Conservation (phyloP, 441 rosid genomes). For the Populus hybrid region DNA sequence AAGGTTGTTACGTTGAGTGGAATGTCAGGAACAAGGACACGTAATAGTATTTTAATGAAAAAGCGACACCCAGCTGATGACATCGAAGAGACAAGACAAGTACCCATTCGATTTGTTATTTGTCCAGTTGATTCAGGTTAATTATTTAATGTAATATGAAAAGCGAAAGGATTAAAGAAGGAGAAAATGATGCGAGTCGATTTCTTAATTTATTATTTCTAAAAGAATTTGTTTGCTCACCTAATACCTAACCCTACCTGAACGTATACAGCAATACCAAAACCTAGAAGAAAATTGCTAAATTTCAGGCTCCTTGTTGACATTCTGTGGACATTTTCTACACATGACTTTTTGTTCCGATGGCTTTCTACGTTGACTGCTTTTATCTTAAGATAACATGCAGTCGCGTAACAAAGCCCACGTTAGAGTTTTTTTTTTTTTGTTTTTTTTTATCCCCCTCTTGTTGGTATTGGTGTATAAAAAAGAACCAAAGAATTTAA, state of each 20-base stretch:
- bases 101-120: slow-evolving; percentile 16
- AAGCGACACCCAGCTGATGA: slow-evolving; percentile 28
- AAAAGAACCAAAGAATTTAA: background rate
- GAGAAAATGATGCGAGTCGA: background rate
- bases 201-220: background rate
- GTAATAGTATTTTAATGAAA: slow-evolving; percentile 9
- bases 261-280: background rate
- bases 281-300: slow-evolving; percentile 13
- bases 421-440: background rate
- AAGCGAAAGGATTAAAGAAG: background rate
- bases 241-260: slow-evolving; percentile 40
- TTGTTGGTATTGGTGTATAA: background rate
- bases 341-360: background rate
- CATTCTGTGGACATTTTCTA: slow-evolving; percentile 8
- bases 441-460: background rate
- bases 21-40: slow-evolving; percentile 2
- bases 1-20: slow-evolving; percentile 5
- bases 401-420: background rate
- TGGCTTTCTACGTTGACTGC: slow-evolving; percentile 1
- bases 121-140: slow-evolving; percentile 1
- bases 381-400: slow-evolving; percentile 18
- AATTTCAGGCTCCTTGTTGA: slow-evolving; percentile 24
- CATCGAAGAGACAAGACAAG: slow-evolving; percentile 35
- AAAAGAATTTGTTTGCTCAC: slow-evolving; percentile 30
- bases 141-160: slow-evolving; percentile 11